These are phyloP conservation scores for Pseudognaphalium luteoalbum DNA, from an alignment of 129 eudicot species.

Conservation along the genomic window DNA sequence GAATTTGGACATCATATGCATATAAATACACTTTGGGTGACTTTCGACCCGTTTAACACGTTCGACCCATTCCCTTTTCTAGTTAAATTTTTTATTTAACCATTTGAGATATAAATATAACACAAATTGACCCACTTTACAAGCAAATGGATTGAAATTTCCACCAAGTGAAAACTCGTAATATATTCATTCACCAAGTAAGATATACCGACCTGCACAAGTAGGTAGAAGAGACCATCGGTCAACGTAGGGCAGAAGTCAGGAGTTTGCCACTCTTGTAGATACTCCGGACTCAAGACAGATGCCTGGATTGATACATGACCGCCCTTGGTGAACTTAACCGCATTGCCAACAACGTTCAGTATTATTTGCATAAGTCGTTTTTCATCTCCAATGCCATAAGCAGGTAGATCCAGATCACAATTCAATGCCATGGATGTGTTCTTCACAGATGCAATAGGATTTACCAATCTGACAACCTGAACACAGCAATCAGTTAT, in stretches of 20 bases:
- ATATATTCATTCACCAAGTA: neutral
- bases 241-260: slow-evolving; percentile 46
- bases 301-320: slow-evolving; percentile 57
- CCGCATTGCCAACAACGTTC: slow-evolving; percentile 67
- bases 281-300: slow-evolving; percentile 46
- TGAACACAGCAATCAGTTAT: slow-evolving; percentile 20
- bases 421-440: slow-evolving; percentile 44
- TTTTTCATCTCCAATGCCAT: slow-evolving; percentile 60
- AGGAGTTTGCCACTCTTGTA: slow-evolving; percentile 52
- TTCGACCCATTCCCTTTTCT: neutral
- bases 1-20: neutral
- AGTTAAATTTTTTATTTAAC: neutral
- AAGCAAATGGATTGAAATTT: neutral
- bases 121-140: neutral
- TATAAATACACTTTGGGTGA: neutral
- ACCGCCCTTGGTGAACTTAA: slow-evolving; percentile 68
- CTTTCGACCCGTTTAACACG: neutral
- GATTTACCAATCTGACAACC: slow-evolving; percentile 53
- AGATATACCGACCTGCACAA: slow-evolving; percentile 51
- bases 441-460: slow-evolving; percentile 60
- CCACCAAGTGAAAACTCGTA: slow-evolving; percentile 7
- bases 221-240: slow-evolving; percentile 51
- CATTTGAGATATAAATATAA: neutral
- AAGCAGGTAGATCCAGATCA: slow-evolving; percentile 50
- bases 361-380: slow-evolving; percentile 58